Base-by-base conservation (phyloP, 805 yeast genomes). In the Wickerhamiella siamensis region DNA sequence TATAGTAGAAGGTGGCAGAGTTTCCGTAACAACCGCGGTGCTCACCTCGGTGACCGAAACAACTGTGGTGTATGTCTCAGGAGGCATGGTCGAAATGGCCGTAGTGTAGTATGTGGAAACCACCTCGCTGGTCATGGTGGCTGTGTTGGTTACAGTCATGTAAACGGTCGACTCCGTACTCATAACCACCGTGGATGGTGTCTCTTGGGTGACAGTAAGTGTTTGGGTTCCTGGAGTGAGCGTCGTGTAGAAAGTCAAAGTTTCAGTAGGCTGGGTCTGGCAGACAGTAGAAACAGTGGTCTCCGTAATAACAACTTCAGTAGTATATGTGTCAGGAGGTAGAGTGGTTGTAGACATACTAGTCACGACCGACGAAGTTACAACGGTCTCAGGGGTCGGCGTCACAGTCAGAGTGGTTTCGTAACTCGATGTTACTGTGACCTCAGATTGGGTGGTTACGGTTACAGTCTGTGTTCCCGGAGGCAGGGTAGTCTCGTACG, bases 111-210 rank as follows among this genome's bases (percentile, higher is more conserved):
- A 12, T 24, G 29, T 24, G 6, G 29, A 24, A 8, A 24, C 29
- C 6, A 12, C 12, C 12, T 24, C 29, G 6, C 12, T 6, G 10
- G 12, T 12, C 12, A 8, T 12, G 29, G 29, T 24, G n/a, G n/a
- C n/a, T n/a, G n/a, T n/a, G 17, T 29, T 19, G n/a, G 39, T 34
- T 5, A 34, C 27, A 3, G 43, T 40, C 5, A 31, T 24, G 12
- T 22, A 8, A 24, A 36, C 17, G 2, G 38, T 36, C 15, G 31
- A 16, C 29, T 24, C 29, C 6, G 6, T 8, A 24, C 29, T 24
- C 12, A 12, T 8, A 8, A 24, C 29, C 6, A 24, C 12, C 29
- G 29, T 24, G 29, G 29, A 24, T 8, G 29, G 6, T 8, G 12
- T 12, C 6, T 24, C 29, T 8, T 24, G 10, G 33, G 33, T 9